Base-by-base conservation (phyloP, 305 asterid genomes). In the Fraxinus platypoda region DNA sequence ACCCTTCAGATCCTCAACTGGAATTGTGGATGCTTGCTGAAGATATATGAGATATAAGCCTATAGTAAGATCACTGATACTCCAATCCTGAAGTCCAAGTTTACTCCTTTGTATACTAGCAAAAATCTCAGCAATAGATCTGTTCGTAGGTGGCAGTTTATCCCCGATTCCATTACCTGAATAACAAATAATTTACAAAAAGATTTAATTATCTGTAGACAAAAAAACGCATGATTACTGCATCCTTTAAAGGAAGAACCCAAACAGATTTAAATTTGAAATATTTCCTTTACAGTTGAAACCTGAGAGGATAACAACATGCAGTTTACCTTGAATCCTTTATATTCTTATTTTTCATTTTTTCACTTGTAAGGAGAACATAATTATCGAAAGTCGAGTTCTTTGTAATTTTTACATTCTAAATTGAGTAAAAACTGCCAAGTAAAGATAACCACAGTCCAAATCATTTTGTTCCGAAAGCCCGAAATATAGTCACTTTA, bases 51-150 rank as follows among this genome's bases (percentile, higher is more conserved):
- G 89, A 87, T 86, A 90, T 78, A 90, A 81, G 28, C 91, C 92
- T 78, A 90, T 73, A 4, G 92, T 90, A 78, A 90, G 91, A 85
- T 90, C 91, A 78, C 89, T 83, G 37, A 90, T 83, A 86, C 91
- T 90, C 92, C 92, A 90, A 77, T 90, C 91, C 78, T 90, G 88
- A 68, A 90, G 82, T 76, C 92, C 92, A 78, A 81, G 81, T 81
- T 85, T 90, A 81, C 90, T 90, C 80, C 88, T 77, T 79, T 90
- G 92, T 75, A 90, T 83, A 84, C 90, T 84, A 28, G 92, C 82
- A 81, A 80, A 82, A 52, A 90, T 88, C 84, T 90, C 92, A 8
- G 90, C 82, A 75, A 90, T 78, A 35, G 90, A 84, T 76, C 85
- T 82, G 72, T 81, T 84, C 64, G 80, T 83, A 25, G 90, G 92